Base-by-base conservation (phyloP, 1,139 yeast species). In the Geotrichum aggregatum region DNA sequence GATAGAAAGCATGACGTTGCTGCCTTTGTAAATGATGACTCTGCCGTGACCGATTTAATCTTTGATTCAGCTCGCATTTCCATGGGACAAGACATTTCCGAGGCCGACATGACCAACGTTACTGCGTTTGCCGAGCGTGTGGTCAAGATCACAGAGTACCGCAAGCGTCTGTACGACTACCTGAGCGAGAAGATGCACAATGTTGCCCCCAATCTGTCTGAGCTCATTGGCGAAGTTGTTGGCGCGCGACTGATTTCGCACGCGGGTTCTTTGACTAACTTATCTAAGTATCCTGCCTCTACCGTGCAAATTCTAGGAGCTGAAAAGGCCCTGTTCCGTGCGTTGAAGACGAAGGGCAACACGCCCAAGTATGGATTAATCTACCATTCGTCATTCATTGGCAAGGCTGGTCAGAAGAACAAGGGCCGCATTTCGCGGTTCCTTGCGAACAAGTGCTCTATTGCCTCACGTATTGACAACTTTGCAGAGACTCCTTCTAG, bases 361-460 rank as follows among this genome's bases (percentile, higher is more conserved):
- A 92, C 98, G 58, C 98, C 98, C 66, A 92, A 92, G 73, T 92
- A 92, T 71, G 98, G 98, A 70, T 80, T 92, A 69, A 87, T 92
- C 67, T 92, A 92, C 77, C 98, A 92, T 76, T 89, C 98, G 53
- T 85, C 96, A 35, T 87, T 92, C 70, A 91, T 92, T 64, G 97
- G 98, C 62, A 88, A 86, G 76, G 98, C 98, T 54, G 77, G 92
- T 58, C 87, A 95, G 68, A 91, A 91, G 78, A 92, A 92, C 77
- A 92, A 92, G 80, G 99, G 99, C 74, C 85, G 98, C 79, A 92
- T 92, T 63, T 92, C 98, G 45, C 86, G 98, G 76, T 91, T 91
- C 76, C 79, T 92, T 72, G 98, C 98, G 59, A 92, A 94, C 82
- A 92, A 92, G 76, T 91, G 98, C 80, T 86, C 98, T 43, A 91